Percentiles rank a stretch among this genome's conserved stretches.
These are phyloP conservation scores for Acanthamoeba royreba DNA, from an alignment of 208 protist species.

Conservation along the genomic window DNA sequence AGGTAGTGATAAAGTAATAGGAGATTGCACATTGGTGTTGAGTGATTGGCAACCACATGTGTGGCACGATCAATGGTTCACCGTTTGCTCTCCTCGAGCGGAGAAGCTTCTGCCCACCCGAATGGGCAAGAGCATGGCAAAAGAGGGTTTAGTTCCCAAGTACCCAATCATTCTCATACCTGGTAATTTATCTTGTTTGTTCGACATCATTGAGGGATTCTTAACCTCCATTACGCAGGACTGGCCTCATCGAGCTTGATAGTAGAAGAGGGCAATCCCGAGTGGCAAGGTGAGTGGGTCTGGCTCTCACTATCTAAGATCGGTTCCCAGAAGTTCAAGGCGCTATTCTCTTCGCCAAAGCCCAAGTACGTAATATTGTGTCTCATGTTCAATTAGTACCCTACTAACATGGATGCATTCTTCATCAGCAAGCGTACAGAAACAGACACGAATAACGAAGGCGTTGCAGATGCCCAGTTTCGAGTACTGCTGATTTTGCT, in stretches of 20 bases:
- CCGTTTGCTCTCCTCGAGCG: neutral
- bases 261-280: neutral
- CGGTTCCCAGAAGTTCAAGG: neutral
- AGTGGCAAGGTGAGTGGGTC: conserved; percentile 30
- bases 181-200: no score
- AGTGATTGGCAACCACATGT: neutral
- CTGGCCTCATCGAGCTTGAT: conserved; percentile 20
- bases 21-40: neutral
- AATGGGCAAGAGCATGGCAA: neutral
- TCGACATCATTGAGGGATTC: no score
- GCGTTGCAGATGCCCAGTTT: neutral
- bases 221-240: neutral
- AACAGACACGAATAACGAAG: neutral
- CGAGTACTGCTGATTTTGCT: no score
- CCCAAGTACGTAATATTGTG: neutral
- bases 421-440: neutral
- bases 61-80: neutral
- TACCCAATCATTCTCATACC: conserved; percentile 27
- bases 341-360: neutral
- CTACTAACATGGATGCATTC: no score
- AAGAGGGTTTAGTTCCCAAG: neutral
- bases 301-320: conserved; percentile 13
- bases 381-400: neutral
- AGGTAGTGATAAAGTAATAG: neutral
- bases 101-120: neutral